phyloP scores from a whole-genome alignment of 805 yeast species.

The Candida arabinofermentans region DNA sequence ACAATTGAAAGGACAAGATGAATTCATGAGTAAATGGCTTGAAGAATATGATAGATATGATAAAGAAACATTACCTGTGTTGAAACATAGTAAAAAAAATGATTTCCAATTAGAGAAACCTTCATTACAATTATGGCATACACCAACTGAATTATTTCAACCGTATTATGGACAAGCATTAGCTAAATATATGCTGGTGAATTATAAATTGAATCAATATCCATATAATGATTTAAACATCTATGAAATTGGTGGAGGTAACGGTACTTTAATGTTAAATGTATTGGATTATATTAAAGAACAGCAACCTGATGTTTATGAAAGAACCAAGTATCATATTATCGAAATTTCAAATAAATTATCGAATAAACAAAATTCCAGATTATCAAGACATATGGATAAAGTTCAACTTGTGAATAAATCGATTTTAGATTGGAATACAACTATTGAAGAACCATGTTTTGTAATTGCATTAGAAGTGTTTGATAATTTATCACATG shows the following conservation, averaged over 20 bases:
- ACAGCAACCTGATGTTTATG: conserved; percentile 70
- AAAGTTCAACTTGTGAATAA: conserved; percentile 65
- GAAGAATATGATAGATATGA: conserved; percentile 55
- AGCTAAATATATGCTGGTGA: conserved; percentile 72
- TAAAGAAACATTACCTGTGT: conserved; percentile 19
- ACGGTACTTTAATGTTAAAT: conserved; percentile 79
- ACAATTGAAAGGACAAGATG: conserved; percentile 57
- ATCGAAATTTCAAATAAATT: conserved; percentile 67
- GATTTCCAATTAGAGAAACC: conserved; percentile 29
- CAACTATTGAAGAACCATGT: conserved; percentile 57
- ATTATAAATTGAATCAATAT: conserved; percentile 62
- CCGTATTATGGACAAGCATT: conserved; percentile 85
- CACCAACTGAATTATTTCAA: conserved; percentile 81
- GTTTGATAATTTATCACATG: conserved; percentile 81
- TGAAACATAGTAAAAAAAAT: conserved; percentile 17
- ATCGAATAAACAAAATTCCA: conserved; percentile 49
- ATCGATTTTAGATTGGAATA: conserved; percentile 74
- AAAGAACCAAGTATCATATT: conserved; percentile 61
- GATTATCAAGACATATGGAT: conserved; percentile 37
- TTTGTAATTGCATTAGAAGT: conserved; percentile 79
- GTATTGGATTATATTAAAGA: conserved; percentile 59
- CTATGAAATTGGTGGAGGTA: conserved; percentile 89
- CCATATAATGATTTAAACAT: conserved; percentile 71
- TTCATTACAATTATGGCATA: conserved; percentile 77
- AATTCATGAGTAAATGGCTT: conserved; percentile 67